phyloP scores from a whole-genome alignment of 257 asterid genomes.

The Solanum bulbocastanum region DNA sequence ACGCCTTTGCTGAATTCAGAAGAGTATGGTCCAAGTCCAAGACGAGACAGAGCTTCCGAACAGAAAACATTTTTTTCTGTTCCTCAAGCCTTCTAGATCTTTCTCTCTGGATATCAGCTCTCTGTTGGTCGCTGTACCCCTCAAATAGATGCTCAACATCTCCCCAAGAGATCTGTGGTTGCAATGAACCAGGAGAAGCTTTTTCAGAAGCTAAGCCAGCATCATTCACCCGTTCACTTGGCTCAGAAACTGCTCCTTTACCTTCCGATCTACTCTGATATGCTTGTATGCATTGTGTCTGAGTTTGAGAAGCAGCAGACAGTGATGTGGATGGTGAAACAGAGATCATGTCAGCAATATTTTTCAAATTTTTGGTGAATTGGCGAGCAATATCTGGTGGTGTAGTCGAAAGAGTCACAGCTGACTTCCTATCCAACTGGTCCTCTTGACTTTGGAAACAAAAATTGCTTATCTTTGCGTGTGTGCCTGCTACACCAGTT shows the following conservation, averaged over 20 bases:
- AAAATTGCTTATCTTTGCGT: constrained; percentile 19
- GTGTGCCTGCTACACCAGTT: constrained; percentile 22
- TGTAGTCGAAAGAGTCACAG: constrained; percentile 19
- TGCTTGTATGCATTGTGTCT: constrained; percentile 27
- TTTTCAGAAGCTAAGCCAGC: constrained; percentile 34
- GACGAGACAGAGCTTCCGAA: constrained; percentile 84
- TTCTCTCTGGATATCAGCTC: constrained; percentile 85
- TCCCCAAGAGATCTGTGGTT: constrained; percentile 66
- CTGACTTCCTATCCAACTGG: constrained; percentile 32
- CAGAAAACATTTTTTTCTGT: constrained; percentile 84
- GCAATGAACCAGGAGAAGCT: constrained; percentile 39
- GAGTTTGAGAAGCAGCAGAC: constrained; percentile 24
- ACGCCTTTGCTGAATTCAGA: constrained; percentile 91
- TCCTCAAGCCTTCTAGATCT: constrained; percentile 90
- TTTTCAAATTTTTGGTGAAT: constrained; percentile 62
- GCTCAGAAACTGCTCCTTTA: constrained; percentile 27
- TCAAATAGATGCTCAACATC: constrained; percentile 85
- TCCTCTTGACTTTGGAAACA: constrained; percentile 39
- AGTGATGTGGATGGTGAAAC: constrained; percentile 43
- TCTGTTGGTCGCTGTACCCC: constrained; percentile 79
- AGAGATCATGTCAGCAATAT: constrained; percentile 62
- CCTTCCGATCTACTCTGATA: constrained; percentile 30
- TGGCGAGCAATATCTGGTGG: constrained; percentile 75
- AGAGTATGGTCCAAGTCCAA: constrained; percentile 98
- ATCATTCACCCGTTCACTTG: constrained; percentile 28